phyloP scores from a whole-genome alignment of 2,329 filamentous ascomycete genomes.

The Paraphaeosphaeria minitans region DNA sequence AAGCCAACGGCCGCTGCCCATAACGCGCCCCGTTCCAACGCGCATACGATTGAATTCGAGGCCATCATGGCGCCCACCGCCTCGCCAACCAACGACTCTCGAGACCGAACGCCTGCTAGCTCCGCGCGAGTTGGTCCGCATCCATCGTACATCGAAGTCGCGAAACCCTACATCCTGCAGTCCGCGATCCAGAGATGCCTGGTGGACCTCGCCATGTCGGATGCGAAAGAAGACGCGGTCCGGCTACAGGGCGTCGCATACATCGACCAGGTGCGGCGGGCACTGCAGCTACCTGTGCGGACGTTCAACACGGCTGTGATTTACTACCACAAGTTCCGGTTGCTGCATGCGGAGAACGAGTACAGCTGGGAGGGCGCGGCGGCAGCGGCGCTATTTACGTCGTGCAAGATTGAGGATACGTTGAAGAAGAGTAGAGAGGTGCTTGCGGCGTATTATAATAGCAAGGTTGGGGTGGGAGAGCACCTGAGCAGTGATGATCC shows the following conservation, averaged over 20 bases:
- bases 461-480: conserved; percentile 72
- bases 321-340: conserved; percentile 92
- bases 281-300: conserved; percentile 80
- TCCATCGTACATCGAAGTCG: conserved; percentile 67
- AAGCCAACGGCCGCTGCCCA: neutral
- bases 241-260: conserved; percentile 85
- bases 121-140: conserved; percentile 56
- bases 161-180: conserved; percentile 80
- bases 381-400: conserved; percentile 84
- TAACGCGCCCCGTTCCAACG: neutral
- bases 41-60: neutral
- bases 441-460: conserved; percentile 84
- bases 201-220: conserved; percentile 70
- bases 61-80: conserved; percentile 38
- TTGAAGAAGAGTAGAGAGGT: conserved; percentile 96
- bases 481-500: conserved; percentile 79
- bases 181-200: conserved; percentile 77
- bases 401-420: conserved; percentile 97
- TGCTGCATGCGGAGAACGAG: conserved; percentile 82
- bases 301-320: conserved; percentile 91
- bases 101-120: conserved; percentile 22
- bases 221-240: conserved; percentile 77
- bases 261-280: conserved; percentile 82
- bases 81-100: conserved; percentile 21
- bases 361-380: conserved; percentile 87